Evolutionary conservation across 495 filamentous ascomycete species (phyloP).

Genomic region (Niebla homalea): DNA sequence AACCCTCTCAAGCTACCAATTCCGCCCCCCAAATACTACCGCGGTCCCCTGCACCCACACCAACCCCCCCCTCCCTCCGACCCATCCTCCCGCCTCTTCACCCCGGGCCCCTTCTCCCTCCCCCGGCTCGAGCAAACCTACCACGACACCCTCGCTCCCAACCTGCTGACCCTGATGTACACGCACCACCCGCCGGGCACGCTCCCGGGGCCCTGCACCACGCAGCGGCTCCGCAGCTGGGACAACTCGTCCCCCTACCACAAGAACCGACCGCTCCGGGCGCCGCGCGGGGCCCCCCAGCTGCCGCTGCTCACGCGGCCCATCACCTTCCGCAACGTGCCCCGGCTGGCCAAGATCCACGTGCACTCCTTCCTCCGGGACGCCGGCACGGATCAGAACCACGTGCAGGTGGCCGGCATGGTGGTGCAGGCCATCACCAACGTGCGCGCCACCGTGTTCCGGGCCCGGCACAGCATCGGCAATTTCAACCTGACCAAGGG

Average conservation of each 20-base stretch:
- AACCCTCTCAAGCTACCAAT: constrained; percentile 61
- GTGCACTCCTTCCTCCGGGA: constrained; percentile 57
- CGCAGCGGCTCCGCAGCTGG: constrained; percentile 70
- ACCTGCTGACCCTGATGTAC: constrained; percentile 83
- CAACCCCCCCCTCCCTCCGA: constrained; percentile 72
- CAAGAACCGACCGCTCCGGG: constrained; percentile 74
- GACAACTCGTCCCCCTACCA: constrained; percentile 85
- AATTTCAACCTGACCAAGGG: constrained; percentile 46
- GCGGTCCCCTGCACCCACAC: constrained; percentile 85
- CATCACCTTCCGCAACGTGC: constrained; percentile 76
- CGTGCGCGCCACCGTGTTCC: constrained; percentile 54
- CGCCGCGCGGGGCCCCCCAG: constrained; percentile 54
- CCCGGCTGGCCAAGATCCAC: constrained; percentile 65
- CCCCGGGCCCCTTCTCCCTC: constrained; percentile 85
- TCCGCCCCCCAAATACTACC: constrained; percentile 85
- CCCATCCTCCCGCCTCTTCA: constrained; percentile 73
- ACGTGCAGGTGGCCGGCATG: constrained; percentile 69
- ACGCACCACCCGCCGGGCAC: constrained; percentile 67
- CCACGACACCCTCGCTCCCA: constrained; percentile 70
- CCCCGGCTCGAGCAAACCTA: constrained; percentile 85
- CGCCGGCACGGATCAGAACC: constrained; percentile 38
- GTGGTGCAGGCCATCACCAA: constrained; percentile 77
- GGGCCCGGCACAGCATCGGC: constrained; percentile 49
- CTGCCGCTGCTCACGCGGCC: constrained; percentile 61
- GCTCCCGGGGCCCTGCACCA: constrained; percentile 39